phyloP scores from a whole-genome alignment of 116 monocot species.

The Papilionanthe hybrid region DNA sequence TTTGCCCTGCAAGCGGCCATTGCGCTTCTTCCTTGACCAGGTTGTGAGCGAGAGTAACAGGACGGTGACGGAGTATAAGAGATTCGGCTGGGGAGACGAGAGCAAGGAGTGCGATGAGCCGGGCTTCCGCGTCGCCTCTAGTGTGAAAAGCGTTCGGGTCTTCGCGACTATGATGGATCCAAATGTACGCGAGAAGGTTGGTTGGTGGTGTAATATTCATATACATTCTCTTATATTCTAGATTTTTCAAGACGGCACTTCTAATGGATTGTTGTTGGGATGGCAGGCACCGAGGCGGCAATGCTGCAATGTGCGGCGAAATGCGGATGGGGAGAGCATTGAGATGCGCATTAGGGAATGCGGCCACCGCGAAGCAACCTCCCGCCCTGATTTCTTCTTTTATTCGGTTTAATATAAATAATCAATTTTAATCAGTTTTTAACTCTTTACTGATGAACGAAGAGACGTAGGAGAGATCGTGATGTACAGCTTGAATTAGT shows the following conservation, averaged over 20 bases:
- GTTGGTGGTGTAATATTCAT: background rate
- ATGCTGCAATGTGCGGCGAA: conserved; percentile 13
- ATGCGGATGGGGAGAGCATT: background rate
- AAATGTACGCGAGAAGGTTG: conserved; percentile 8
- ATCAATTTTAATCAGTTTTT: no score
- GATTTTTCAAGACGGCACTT: background rate
- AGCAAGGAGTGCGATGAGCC: background rate
- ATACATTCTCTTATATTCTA: background rate
- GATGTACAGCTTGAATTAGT: no score
- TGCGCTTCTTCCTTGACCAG: conserved; percentile 37
- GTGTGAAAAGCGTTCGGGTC: conserved; percentile 9
- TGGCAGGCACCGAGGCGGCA: conserved; percentile 18
- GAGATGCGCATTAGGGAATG: conserved; percentile 17
- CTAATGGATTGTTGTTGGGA: background rate
- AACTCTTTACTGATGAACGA: no score
- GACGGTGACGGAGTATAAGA: conserved; percentile 37
- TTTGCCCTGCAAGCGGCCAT: conserved; percentile 33
- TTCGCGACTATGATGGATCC: background rate
- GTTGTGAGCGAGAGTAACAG: conserved; percentile 2
- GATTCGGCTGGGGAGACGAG: background rate
- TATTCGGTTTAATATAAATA: no score
- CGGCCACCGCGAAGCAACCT: conserved; percentile 3
- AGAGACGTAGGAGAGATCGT: no score
- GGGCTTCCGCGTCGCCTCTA: background rate
- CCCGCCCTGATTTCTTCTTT: background rate